Conservation (phyloP, 192 early-diverging fungal genomes). For the Coemansia sp. region DNA sequence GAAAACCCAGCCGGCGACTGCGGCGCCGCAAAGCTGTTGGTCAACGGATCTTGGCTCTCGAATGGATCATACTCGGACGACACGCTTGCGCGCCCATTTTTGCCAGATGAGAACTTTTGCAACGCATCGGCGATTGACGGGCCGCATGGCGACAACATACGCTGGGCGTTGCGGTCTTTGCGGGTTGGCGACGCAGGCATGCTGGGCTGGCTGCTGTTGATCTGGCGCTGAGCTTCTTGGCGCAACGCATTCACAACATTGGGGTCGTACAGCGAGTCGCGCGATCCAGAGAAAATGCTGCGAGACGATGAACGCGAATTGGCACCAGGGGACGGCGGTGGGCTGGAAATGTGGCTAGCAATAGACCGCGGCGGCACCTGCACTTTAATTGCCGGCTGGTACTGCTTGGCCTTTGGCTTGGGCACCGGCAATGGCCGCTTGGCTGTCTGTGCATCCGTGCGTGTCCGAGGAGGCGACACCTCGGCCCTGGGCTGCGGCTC, state of each 20-base stretch:
- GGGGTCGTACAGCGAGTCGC: conserved; percentile 45
- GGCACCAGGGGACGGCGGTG: conserved; percentile 13
- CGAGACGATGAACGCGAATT: conserved; percentile 20
- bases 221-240: conserved; percentile 52
- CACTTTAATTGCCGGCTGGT: not conserved
- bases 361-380: conserved; percentile 5
- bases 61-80: conserved; percentile 55
- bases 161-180: conserved; percentile 1
- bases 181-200: conserved; percentile 16
- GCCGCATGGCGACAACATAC: conserved; percentile 47
- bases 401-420: conserved; percentile 6
- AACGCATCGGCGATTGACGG: conserved; percentile 51
- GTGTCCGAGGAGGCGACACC: conserved; percentile 4
- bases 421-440: conserved; percentile 28
- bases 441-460: not conserved
- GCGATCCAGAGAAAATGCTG: conserved; percentile 49
- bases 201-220: conserved; percentile 44
- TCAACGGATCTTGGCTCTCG: conserved; percentile 43
- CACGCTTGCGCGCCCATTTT: conserved; percentile 32
- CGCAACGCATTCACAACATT: conserved; percentile 52
- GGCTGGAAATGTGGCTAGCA: conserved; percentile 13
- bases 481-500: conserved; percentile 13
- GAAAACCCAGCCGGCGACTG: conserved; percentile 14
- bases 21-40: conserved; percentile 14
- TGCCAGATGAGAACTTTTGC: conserved; percentile 15